Conservation (phyloP, 129 eudicot genomes). For the Helichrysum umbraculigerum region DNA sequence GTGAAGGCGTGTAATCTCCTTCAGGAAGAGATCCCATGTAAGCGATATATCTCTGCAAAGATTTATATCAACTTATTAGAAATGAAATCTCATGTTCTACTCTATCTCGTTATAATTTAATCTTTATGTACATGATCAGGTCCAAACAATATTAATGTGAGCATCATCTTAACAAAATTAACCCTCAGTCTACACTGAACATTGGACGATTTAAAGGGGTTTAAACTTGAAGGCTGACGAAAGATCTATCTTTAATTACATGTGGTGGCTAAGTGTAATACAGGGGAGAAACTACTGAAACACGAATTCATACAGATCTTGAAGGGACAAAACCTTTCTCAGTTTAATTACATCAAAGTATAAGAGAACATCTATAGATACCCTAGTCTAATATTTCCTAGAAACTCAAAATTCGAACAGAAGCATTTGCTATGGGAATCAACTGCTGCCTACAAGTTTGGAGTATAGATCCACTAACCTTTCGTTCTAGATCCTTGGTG, state of each 20-base stretch:
- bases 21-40: conserved; percentile 36
- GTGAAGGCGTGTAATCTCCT: conserved; percentile 19
- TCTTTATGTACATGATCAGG: too few species aligned
- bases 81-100: too few species aligned
- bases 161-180: background rate
- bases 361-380: background rate
- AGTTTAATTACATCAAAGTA: too few species aligned
- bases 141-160: background rate
- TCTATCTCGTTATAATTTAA: too few species aligned
- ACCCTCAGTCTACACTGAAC: too few species aligned
- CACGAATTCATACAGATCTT: too few species aligned
- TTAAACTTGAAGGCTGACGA: too few species aligned
- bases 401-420: background rate
- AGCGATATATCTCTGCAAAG: conserved; percentile 24
- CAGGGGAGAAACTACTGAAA: too few species aligned
- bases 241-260: background rate
- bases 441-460: background rate
- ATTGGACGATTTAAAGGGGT: too few species aligned
- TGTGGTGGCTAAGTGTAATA: background rate
- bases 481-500: background rate
- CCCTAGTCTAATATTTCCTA: background rate
- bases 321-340: too few species aligned
- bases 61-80: background rate
- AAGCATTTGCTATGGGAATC: too few species aligned
- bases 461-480: background rate